Conservation (phyloP, 306 rosid genomes). For the Oxytropis ochrocephala region DNA sequence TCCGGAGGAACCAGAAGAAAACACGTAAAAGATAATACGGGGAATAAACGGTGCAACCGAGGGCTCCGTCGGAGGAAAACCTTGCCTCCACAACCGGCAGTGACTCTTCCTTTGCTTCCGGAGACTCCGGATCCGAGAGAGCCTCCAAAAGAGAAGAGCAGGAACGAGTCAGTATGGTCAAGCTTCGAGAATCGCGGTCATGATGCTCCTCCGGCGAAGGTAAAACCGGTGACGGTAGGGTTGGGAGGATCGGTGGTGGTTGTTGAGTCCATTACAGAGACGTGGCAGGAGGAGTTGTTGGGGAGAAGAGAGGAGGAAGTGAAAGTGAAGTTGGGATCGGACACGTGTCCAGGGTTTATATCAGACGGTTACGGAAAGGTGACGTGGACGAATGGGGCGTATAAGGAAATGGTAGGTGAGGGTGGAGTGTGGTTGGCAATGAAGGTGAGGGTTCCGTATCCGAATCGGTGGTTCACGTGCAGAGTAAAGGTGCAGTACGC, state of each 20-base stretch:
- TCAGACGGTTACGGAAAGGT: conserved; percentile 65
- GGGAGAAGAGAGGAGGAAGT: conserved; percentile 56
- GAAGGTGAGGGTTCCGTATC: conserved; percentile 29
- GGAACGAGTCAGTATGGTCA: conserved; percentile 22
- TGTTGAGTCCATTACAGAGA: conserved; percentile 59
- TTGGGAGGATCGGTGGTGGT: conserved; percentile 49
- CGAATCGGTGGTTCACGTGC: conserved; percentile 43
- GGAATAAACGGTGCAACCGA: conserved; percentile 31
- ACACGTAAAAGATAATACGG: background rate
- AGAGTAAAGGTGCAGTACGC: conserved; percentile 54
- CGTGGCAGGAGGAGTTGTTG: conserved; percentile 24
- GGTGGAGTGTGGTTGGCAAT: conserved; percentile 34
- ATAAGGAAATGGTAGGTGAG: conserved; percentile 34
- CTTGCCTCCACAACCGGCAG: conserved; percentile 17
- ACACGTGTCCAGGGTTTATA: conserved; percentile 76
- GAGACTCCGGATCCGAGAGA: conserved; percentile 48
- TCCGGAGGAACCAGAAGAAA: conserved; percentile 30
- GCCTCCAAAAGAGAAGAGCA: background rate
- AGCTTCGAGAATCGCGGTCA: conserved; percentile 23
- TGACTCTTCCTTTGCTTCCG: conserved; percentile 60
- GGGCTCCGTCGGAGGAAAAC: conserved; percentile 25
- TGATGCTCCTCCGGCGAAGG: background rate
- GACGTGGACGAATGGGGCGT: conserved; percentile 64
- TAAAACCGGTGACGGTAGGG: background rate
- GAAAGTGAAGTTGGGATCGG: conserved; percentile 43